Percentiles rank a stretch among this genome's conserved stretches.
phyloP scores from a whole-genome alignment of 495 filamentous ascomycete species.

The Penicillium lagena region DNA sequence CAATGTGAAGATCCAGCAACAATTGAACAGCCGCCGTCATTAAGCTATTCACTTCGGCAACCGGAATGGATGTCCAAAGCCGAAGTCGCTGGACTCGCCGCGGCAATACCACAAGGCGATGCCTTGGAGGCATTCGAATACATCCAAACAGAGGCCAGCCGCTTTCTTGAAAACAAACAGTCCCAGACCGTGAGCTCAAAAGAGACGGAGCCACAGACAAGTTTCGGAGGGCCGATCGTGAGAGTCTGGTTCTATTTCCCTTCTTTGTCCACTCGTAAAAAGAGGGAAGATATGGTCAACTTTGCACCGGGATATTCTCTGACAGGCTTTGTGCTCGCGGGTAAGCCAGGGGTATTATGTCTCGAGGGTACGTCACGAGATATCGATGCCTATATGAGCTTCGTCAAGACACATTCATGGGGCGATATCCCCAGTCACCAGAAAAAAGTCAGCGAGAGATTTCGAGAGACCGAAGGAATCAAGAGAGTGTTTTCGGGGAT shows the following conservation, averaged over 20 bases:
- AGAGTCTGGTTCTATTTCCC: slow-evolving; percentile 40
- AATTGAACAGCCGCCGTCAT: slow-evolving; percentile 19
- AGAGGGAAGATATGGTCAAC: slow-evolving; percentile 33
- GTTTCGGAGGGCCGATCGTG: slow-evolving; percentile 13
- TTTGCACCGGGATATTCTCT: slow-evolving; percentile 26
- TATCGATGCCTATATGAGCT: slow-evolving; percentile 36
- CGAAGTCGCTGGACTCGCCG: slow-evolving; percentile 19
- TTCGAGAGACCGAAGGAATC: slow-evolving; percentile 24
- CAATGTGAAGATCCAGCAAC: slow-evolving; percentile 11
- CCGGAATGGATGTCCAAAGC: slow-evolving; percentile 39
- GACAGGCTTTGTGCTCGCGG: slow-evolving; percentile 35
- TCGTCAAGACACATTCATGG: slow-evolving; percentile 39
- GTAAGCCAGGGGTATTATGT: slow-evolving; percentile 35
- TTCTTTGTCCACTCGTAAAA: slow-evolving; percentile 30
- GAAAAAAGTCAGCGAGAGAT: slow-evolving; percentile 37
- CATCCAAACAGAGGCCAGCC: slow-evolving; percentile 17
- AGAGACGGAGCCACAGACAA: background rate
- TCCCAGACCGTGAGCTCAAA: background rate
- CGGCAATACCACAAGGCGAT: slow-evolving; percentile 24
- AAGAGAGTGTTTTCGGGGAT: slow-evolving; percentile 28
- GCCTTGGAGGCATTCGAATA: slow-evolving; percentile 28
- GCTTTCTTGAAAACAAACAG: slow-evolving; percentile 22
- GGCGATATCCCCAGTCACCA: slow-evolving; percentile 38
- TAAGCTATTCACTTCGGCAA: slow-evolving; percentile 29
- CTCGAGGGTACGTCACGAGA: slow-evolving; percentile 26